Evolutionary conservation across 2,329 filamentous ascomycete species (phyloP), one percentile per base, ranked within the genome.

Genomic region (Xylariales sp.): DNA sequence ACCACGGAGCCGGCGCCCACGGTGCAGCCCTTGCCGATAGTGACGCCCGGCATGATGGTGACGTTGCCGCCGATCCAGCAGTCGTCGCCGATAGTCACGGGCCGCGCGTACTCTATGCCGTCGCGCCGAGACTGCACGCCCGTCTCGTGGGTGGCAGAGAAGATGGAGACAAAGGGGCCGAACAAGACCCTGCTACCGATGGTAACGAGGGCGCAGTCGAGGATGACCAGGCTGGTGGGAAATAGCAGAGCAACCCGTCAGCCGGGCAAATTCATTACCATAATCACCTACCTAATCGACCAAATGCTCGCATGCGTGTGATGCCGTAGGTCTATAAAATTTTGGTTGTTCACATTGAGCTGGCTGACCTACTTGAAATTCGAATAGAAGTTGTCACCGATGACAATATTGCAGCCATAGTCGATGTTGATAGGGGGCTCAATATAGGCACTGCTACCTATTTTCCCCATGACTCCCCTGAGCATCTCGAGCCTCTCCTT

Each of bases 121-220:
- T 71, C 64, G 17, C 70, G 59, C 14, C 72, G 65, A 2, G 63
- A 67, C 37, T 65, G 62, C 1, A 74, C 66, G 47, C 84, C 83
- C 0, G 84, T 66, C 33, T 86, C 84, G 56, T 93, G 87, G 0
- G 78, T 83, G 1, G 77, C 86, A 3, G 78, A 76, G 53, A 78
- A 87, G 39, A 93, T 74, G 34, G 69, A 76, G 0, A 90, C 83
- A 49, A 80, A 82, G 0, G 86, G 83, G 0, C 83, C 87, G 38
- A 90, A 71, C 46, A 86, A 62, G 2, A 85, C 85, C 19, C 85
- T 74, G 18, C 82, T 72, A 0, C 86, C 86, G 32, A 90, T 83
- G 4, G 59, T 66, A 28, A 90, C 81, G 3, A 78, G 65, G 46
- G 78, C 84, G n/a, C 81, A 88, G 55, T 91, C 86, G 12, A 89